Base-by-base conservation (phyloP, 345 rosid genomes). In the Boechera divaricarpa region DNA sequence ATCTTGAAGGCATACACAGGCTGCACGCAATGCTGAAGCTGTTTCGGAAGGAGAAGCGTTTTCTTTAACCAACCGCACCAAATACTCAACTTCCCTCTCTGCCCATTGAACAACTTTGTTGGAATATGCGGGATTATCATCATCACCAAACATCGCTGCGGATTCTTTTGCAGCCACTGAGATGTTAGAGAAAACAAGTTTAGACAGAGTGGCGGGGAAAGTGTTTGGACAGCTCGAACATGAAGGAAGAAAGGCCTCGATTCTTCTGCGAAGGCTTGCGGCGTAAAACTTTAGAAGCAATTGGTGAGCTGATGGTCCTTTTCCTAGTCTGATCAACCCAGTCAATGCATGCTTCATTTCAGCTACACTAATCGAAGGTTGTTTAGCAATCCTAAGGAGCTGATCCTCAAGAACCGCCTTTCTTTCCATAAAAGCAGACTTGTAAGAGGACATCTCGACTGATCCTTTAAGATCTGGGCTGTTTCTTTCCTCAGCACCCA, bases 91-190 rank as follows among this genome's bases (percentile, higher is more conserved):
- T 82, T 92, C 92, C 90, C 93, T 86, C 80, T 94, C 98, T 56
- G 92, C 98, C 98, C 97, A 94, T 72, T 90, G 98, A 79, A 94
- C 96, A 63, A 90, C 82, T 81, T 91, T 86, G 81, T 87, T 92
- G 31, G 94, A 88, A 79, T 88, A 94, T 6, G 86, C 79, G 5
- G 98, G 98, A 74, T 92, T 72, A 76, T 94, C 97, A 82, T 94
- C 98, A 76, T 94, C 98, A 13, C 99, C 98, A 69, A 94, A 92
- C 78, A 92, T 70, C 3, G 72, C 83, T 71, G 88, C 80, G 1
- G 99, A 90, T 81, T 89, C 95, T 76, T 84, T 89, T n/a, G 87
- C 83, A 71, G 97, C 74, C 45, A 58, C 56, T 18, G 90, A 92
- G 75, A 92, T 86, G 24, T 66, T 78, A 35, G 99, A 92, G 80